Evolutionary conservation across 1,139 yeast genomes (phyloP).

Genomic region (Trichomonascaceae sp.): DNA sequence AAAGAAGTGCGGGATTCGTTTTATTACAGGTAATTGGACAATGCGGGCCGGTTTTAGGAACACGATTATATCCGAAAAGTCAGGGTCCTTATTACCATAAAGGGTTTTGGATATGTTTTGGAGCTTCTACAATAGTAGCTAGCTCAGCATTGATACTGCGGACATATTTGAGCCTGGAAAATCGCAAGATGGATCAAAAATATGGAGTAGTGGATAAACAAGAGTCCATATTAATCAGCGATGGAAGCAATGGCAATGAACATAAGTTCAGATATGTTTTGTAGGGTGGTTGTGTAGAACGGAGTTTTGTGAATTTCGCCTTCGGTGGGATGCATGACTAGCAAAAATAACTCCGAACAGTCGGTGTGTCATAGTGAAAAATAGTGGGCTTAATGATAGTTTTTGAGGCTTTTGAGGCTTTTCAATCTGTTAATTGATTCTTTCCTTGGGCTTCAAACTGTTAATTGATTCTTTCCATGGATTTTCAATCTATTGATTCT

Average conservation of each 20-base stretch:
- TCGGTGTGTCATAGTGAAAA: no score
- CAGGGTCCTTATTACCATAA: slow-evolving; percentile 28
- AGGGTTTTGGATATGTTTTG: slow-evolving; percentile 28
- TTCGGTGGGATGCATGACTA: no score
- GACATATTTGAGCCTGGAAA: slow-evolving; percentile 18
- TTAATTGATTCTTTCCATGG: no score
- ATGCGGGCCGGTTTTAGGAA: slow-evolving; percentile 32
- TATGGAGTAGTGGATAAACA: slow-evolving; percentile 15
- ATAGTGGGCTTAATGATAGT: no score
- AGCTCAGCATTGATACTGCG: slow-evolving; percentile 19
- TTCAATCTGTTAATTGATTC: no score
- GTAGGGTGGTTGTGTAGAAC: no score
- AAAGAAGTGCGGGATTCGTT: slow-evolving; percentile 28
- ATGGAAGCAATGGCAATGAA: neutral
- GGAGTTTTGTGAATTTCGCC: no score
- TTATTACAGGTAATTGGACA: slow-evolving; percentile 30
- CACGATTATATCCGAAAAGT: slow-evolving; percentile 27
- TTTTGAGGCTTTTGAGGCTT: no score
- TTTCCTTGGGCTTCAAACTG: no score
- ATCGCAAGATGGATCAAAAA: slow-evolving; percentile 22
- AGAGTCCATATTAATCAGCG: slow-evolving; percentile 4
- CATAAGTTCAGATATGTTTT: slow-evolving; percentile 8
- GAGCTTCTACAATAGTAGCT: slow-evolving; percentile 19
- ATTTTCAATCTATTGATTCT: no score
- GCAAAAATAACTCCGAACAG: no score